Evolutionary conservation across 2,329 filamentous ascomycete species (phyloP), one percentile per base, ranked within the genome.

Genomic region (Sporothrix sp.): DNA sequence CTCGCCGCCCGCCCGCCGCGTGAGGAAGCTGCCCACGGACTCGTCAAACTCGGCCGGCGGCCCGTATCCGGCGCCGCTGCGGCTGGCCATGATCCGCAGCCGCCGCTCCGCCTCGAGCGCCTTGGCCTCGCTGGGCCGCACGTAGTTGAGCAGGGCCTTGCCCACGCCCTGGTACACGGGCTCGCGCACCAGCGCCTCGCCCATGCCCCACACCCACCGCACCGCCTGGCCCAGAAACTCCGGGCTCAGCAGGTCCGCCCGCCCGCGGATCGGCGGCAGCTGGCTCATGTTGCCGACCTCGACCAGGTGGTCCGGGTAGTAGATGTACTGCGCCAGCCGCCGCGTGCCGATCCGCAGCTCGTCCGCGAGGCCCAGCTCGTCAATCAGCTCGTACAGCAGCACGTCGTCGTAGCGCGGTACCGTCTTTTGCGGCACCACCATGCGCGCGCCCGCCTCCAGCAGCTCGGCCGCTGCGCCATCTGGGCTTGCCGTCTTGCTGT

Each of bases 391-490:
- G 51, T 82, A 78, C 10, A 89, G 78, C 32, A 86, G 71, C 32
- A 84, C 63, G 50, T 84, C 82, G 60, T 82, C 79, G 54, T 74
- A 77, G 37, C 69, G 64, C 55, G 67, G 64, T 0, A 56, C 58
- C 30, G 60, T 53, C 58, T 63, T 57, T 63, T 72, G 57, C 66
- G 78, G 69, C 52, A 85, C 75, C 58, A 95, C 68, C 49, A 87
- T 87, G 59, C 91, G 78, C 20, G 93, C 87, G 0, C 91, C 93
- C 58, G 80, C 78, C 69, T 98, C 91, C 60, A 97, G 88, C 25
- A 86, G 66, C 13, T 43, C 25, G 18, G 16, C n/a, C 18, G n/a
- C 30, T 32, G n/a, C 36, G 10, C 68, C 63, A 10, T n/a, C n/a
- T n/a, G 18, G 7, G 18, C 33, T 27, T 10, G 11, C 6, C 2